A percentile compares a stretch with the other conserved stretches of the same genome.
phyloP scores from a whole-genome alignment of 768 basidiomycete genomes.

The Galerina marginata region DNA sequence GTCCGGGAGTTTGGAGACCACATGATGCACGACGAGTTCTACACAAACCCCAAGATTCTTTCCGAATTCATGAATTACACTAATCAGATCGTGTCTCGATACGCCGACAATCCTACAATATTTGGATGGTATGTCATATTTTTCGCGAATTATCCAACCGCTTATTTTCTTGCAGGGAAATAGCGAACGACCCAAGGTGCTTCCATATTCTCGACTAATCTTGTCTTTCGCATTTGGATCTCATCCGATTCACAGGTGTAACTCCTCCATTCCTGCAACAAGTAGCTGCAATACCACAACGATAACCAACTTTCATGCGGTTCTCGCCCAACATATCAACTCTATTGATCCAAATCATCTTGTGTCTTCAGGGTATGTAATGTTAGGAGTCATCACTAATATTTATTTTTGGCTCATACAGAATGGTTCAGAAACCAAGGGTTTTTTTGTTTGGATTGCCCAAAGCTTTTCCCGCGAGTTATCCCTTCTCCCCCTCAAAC shows the following conservation, averaged over 20 bases:
- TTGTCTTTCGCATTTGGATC: too few relatives aligned
- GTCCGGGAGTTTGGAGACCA: constrained; percentile 50
- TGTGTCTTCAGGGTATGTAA: constrained; percentile 66
- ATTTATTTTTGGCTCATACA: constrained; percentile 1
- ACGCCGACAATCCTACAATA: constrained; percentile 55
- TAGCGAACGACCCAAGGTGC: constrained; percentile 75
- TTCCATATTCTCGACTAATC: too few relatives aligned
- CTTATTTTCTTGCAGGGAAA: constrained; percentile 46
- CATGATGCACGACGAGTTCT: constrained; percentile 64
- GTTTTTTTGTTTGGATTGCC: constrained; percentile 61
- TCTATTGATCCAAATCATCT: constrained; percentile 66
- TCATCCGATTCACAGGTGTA: constrained; percentile 46
- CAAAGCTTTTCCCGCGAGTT: constrained; percentile 53
- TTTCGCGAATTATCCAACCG: not conserved
- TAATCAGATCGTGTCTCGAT: constrained; percentile 57
- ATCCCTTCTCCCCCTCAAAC: constrained; percentile 44
- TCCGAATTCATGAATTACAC: constrained; percentile 63
- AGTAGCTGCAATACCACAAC: constrained; percentile 51
- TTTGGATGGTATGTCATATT: constrained; percentile 49
- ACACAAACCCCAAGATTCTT: constrained; percentile 53
- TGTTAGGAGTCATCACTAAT: constrained; percentile 17
- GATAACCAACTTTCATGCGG: constrained; percentile 62
- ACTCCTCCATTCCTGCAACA: constrained; percentile 55
- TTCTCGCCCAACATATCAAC: constrained; percentile 49
- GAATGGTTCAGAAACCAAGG: constrained; percentile 50